These are phyloP conservation scores for Vitis labrusca DNA, from an alignment of 164 flowering plant genomes.

Conservation along the genomic window DNA sequence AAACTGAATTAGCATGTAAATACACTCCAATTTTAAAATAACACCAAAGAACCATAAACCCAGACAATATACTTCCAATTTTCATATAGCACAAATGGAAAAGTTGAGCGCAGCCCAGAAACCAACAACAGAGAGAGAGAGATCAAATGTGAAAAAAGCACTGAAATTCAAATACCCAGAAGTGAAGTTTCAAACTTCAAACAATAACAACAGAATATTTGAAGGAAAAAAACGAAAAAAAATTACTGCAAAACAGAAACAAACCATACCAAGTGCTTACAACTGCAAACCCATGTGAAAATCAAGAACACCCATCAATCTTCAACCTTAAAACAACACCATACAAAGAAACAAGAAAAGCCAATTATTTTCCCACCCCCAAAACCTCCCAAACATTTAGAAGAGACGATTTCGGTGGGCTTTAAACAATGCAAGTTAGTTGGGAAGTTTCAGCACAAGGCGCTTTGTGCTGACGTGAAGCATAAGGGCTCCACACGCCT, in stretches of 20 bases:
- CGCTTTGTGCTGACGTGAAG: too few species aligned
- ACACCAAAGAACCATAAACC: not conserved
- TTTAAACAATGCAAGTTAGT: too few species aligned
- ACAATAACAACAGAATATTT: not conserved
- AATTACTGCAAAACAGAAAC: not conserved
- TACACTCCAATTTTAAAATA: not conserved
- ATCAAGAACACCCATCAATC: too few species aligned
- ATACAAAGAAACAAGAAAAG: too few species aligned
- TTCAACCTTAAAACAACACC: too few species aligned
- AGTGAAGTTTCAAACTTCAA: not conserved
- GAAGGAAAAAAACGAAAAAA: not conserved
- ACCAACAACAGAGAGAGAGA: not conserved
- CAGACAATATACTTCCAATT: not conserved
- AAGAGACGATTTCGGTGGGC: too few species aligned
- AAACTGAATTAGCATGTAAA: not conserved
- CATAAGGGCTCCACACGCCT: too few species aligned
- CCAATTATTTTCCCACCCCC: too few species aligned
- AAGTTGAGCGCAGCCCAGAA: not conserved
- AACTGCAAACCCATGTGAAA: not conserved
- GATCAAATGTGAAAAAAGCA: not conserved
- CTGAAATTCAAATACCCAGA: slow-evolving; percentile 1
- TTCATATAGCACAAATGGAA: not conserved
- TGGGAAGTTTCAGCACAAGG: too few species aligned
- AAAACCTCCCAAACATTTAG: too few species aligned
- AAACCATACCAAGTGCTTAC: not conserved